Base-by-base conservation (phyloP, 148 eudicot genomes). In the Heliosperma pusillum region DNA sequence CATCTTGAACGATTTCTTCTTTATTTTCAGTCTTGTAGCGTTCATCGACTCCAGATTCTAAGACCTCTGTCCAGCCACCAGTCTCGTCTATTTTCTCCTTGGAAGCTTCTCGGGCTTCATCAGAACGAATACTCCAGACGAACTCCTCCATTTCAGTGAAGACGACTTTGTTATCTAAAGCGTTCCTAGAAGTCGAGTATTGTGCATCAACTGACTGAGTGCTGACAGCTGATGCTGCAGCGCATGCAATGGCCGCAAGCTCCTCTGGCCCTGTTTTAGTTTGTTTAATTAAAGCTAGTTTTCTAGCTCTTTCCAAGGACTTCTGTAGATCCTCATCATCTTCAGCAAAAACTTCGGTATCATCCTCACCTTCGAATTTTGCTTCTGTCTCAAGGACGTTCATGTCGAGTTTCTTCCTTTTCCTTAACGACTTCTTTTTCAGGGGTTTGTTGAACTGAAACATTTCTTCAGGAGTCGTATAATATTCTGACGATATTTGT, bases 61-160 rank as follows among this genome's bases (percentile, higher is more conserved):
- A n/a, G n/a, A n/a, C n/a, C n/a, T n/a, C 93, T 61, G 87, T 68
- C 93, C 90, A 80, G 44, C 88, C 92, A 77, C 86, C 83, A 70
- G 84, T 82, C 75, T 82, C 84, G 36, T 78, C 87, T 56, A 75
- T 71, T 74, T 82, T 85, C 70, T 85, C 86, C 74, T 84, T 87
- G 21, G 81, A 45, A 58, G 81, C 61, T 77, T 78, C 75, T 64
- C 88, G 88, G 27, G 78, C 88, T 72, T 82, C 85, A 81, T 88
- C 91, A 70, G 87, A 91, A 70, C 90, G 98, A 61, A 91, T 93
- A 76, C 98, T 92, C 90, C 92, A 90, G 36, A 94, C 97, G 81
- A 94, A 94, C 83, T 91, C 98, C 74, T 91, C 93, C 96, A 90
- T 90, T 80, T 94, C 98, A 20, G 98, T 90, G 78, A 94, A 90